phyloP scores from a whole-genome alignment of 1,284 basidiomycete species.

The Fomitopsis pinicola region DNA sequence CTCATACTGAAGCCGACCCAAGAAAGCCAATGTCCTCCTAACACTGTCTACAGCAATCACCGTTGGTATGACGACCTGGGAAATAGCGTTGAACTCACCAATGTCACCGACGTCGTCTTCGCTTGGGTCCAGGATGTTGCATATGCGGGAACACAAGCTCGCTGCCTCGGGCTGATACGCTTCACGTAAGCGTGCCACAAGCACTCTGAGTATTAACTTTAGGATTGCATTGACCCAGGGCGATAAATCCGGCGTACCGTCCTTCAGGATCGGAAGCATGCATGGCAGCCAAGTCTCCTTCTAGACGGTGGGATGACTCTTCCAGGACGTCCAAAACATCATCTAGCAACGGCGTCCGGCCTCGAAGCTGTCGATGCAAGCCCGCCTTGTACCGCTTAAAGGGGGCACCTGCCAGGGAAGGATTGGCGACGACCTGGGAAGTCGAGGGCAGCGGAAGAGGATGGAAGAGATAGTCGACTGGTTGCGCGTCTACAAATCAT shows the following conservation, averaged over 20 bases:
- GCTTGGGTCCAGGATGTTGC: constrained; percentile 33
- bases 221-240: background rate
- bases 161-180: constrained; percentile 48
- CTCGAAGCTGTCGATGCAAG: constrained; percentile 53
- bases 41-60: constrained; percentile 6
- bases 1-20: constrained; percentile 33
- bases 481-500: constrained; percentile 39
- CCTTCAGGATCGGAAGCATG: constrained; percentile 32
- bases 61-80: background rate
- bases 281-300: constrained; percentile 52
- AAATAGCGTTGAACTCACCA: constrained; percentile 25
- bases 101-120: constrained; percentile 27
- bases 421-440: constrained; percentile 35
- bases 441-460: constrained; percentile 43
- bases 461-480: constrained; percentile 51
- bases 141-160: constrained; percentile 35
- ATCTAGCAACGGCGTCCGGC: constrained; percentile 56
- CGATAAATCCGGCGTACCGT: constrained; percentile 26
- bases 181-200: constrained; percentile 35
- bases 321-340: constrained; percentile 56
- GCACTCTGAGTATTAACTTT: constrained; percentile 25
- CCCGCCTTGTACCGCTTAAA: constrained; percentile 55
- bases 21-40: constrained; percentile 32
- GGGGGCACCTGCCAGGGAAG: constrained; percentile 36
- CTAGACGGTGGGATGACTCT: constrained; percentile 46